These are phyloP conservation scores for Tetracladium maxilliforme DNA, from an alignment of 2,329 filamentous ascomycete genomes.

Conservation along the genomic window DNA sequence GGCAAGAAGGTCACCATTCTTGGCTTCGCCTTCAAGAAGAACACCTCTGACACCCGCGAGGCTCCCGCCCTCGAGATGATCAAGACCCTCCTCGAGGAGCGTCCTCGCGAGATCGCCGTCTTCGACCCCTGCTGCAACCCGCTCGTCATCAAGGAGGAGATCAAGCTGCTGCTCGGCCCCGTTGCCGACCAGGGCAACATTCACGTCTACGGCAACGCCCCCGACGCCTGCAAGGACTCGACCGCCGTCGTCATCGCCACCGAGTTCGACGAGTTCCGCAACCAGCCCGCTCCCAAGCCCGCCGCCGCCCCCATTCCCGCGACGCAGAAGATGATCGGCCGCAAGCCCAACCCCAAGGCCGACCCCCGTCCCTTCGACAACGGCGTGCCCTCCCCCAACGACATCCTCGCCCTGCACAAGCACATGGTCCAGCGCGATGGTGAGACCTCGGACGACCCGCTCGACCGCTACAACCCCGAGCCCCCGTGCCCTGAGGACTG, in stretches of 20 bases:
- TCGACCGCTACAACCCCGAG: conserved; percentile 10
- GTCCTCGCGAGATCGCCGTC: conserved; percentile 46
- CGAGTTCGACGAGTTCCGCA: conserved; percentile 35
- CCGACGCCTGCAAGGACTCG: conserved; percentile 25
- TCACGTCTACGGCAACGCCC: conserved; percentile 23
- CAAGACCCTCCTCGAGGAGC: conserved; percentile 48
- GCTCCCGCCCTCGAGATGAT: conserved; percentile 55
- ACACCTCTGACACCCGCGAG: conserved; percentile 63
- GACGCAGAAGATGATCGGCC: conserved; percentile 2
- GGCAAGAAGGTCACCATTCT: conserved; percentile 60
- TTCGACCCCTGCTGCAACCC: conserved; percentile 43
- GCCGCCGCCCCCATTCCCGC: neutral
- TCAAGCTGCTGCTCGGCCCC: conserved; percentile 14
- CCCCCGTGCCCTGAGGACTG: conserved; percentile 12
- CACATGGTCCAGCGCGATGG: conserved; percentile 3
- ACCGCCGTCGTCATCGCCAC: conserved; percentile 34
- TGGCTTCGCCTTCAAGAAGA: conserved; percentile 69
- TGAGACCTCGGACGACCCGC: conserved; percentile 5
- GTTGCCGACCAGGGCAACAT: conserved; percentile 15
- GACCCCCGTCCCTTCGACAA: conserved; percentile 10
- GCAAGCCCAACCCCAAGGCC: neutral
- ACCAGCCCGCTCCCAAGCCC: conserved; percentile 5
- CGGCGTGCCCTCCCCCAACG: conserved; percentile 8
- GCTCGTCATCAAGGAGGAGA: conserved; percentile 21
- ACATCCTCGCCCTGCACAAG: conserved; percentile 7